Base-by-base conservation (phyloP, 2,329 filamentous ascomycete genomes). In the Metarhizium album region DNA sequence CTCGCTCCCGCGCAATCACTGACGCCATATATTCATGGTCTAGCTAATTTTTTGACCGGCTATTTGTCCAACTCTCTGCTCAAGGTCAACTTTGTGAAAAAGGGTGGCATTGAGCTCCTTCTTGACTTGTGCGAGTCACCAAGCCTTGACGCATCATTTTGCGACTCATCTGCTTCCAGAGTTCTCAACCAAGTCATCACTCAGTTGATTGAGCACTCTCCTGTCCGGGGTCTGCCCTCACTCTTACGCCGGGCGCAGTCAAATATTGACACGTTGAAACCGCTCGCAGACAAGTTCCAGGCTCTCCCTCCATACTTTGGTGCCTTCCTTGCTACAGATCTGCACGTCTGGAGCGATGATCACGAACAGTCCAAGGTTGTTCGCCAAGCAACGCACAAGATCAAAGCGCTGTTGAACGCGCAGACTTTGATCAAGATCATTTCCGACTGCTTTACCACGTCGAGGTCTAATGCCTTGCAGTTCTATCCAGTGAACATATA, bases 61-160 rank as follows among this genome's bases (percentile, higher is more conserved):
- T 91, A 93, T 63, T 80, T 93, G 53, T 78, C 80, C 55, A 95
- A 94, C 60, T 74, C 79, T 51, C 75, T 75, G 33, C 77, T 94
- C 59, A 90, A 86, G 65, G 71, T 75, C 18, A 77, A 79, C 23
- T 91, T 96, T 61, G 82, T 93, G 55, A 80, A 86, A 50, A 78
- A 79, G 47, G 88, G 90, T 52, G 93, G 89, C 6, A 82, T 91
- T 23, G 89, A 96, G 64, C 75, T 86, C 47, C 74, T 97, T 20
- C 74, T 98, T 49, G 89, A 96, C 62, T 80, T 96, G 50, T 85
- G 85, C 40, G 87, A 86, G 49, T 80, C 90, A 29, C 86, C 89
- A 4, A 90, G 88, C 63, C 75, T 97, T 45, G 82, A 88, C 1
- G 82, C 64, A 24, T 83, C 58, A 16, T 71, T 67, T 54, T 65